Evolutionary conservation across 2,329 filamentous ascomycete species (phyloP), one percentile per base, ranked within the genome.

Genomic region (Falciphora oryzae): DNA sequence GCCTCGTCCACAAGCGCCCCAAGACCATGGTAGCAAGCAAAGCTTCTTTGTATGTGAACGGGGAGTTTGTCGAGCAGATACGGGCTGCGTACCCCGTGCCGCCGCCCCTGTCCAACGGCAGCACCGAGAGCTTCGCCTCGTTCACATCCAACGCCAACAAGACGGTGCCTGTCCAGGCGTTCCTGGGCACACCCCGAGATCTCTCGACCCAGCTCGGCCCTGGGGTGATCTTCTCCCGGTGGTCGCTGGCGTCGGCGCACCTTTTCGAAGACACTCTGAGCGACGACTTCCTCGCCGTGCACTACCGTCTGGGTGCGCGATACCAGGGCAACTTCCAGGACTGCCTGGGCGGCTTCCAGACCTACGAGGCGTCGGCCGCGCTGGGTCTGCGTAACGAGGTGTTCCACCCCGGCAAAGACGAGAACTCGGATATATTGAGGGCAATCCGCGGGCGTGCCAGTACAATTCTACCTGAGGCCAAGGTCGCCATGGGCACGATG

Each of bases 281-380:
- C 66, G 94, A 98, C 72, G 95, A 99, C 75, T 85, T 96, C 66
- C 82, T 99, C 64, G 89, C 94, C 16, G 95, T 99, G 0, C 92
- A 97, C 71, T 92, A 90, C 73, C 91, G 93, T 62, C 87, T 99
- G 25, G 94, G 95, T 0, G 90, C 93, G 29, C 87, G 92, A 61
- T 99, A 99, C 70, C 89, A 92, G 72, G 95, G 95, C 22, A 99
- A 99, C 73, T 97, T 96, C 70, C 95, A 99, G 76, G 95, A 99
- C 73, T 95, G 92, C 70, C 83, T 99, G 18, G 95, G 96, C 6
- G 94, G 93, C 1, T 96, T 99, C 72, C 93, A 98, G 73, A 99
- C 96, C 0, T 99, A 99, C 73, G 88, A 91, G 71, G 94, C 95
- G 8, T 98, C 95, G 1, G 94, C 95, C 10, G 89, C 91, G 64